These are phyloP conservation scores for Phoma herbarum DNA, from an alignment of 2,329 filamentous ascomycete genomes.

Conservation along the genomic window DNA sequence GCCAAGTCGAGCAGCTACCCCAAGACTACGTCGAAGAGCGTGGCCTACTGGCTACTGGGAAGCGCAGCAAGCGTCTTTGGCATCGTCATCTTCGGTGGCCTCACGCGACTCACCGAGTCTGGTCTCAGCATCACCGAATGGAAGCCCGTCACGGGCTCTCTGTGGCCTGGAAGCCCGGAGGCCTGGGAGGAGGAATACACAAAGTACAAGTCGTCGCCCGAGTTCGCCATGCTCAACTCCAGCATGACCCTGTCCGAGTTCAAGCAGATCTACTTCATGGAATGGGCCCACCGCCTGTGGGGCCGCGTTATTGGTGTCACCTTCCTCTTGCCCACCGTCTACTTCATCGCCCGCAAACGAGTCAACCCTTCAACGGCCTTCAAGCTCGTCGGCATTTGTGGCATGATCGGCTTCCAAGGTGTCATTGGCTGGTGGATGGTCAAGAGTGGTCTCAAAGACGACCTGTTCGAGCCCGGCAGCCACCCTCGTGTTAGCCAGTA, in stretches of 20 bases:
- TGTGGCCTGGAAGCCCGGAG: constrained; percentile 78
- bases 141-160: constrained; percentile 91
- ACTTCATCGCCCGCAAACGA: constrained; percentile 82
- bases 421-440: constrained; percentile 99
- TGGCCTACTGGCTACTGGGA: constrained; percentile 91
- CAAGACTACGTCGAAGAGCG: constrained; percentile 74
- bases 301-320: constrained; percentile 89
- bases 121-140: constrained; percentile 99
- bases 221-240: constrained; percentile 91
- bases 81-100: constrained; percentile 92
- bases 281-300: constrained; percentile 96
- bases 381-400: constrained; percentile 82
- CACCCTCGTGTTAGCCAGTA: constrained; percentile 96
- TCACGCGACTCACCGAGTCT: constrained; percentile 94
- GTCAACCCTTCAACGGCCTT: constrained; percentile 81
- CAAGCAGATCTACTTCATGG: constrained; percentile 99
- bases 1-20: constrained; percentile 56
- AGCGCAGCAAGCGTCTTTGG: constrained; percentile 95
- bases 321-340: constrained; percentile 86
- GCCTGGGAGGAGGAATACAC: constrained; percentile 94
- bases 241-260: constrained; percentile 94
- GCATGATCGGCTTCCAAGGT: constrained; percentile 92
- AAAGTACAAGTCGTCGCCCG: constrained; percentile 90
- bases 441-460: constrained; percentile 92
- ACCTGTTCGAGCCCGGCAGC: constrained; percentile 88